These are phyloP conservation scores for Diaporthe sp. DNA, from an alignment of 2,329 filamentous ascomycete species.

Conservation along the genomic window DNA sequence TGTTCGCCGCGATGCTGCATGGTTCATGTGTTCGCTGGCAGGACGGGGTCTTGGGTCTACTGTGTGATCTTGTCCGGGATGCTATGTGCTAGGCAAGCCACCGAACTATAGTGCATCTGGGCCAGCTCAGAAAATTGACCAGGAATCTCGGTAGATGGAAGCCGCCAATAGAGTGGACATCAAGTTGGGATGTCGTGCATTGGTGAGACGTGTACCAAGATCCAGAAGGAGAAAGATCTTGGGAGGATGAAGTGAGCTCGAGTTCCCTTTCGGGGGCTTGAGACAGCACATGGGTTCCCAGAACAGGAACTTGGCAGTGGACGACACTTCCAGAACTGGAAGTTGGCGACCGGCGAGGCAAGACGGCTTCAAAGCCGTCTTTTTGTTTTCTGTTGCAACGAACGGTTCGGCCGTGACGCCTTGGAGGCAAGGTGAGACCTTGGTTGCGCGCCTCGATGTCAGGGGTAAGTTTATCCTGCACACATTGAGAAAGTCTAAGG, in stretches of 20 bases:
- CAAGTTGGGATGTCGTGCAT: conserved; percentile 20
- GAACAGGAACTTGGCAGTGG: conserved; percentile 11
- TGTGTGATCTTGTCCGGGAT: conserved; percentile 22
- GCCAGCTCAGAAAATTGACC: background rate
- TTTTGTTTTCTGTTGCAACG: background rate
- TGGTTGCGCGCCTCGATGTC: background rate
- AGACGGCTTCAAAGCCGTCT: background rate
- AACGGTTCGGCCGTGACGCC: conserved; percentile 10
- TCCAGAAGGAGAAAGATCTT: background rate
- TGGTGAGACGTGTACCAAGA: conserved; percentile 27
- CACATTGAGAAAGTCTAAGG: too few species aligned
- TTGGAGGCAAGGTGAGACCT: conserved; percentile 1
- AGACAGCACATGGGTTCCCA: conserved; percentile 19
- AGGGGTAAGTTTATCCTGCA: too few species aligned
- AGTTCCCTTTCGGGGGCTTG: background rate
- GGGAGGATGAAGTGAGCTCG: background rate
- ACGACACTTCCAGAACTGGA: conserved; percentile 7
- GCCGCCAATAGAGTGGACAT: background rate
- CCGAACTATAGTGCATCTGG: background rate
- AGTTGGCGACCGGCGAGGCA: background rate
- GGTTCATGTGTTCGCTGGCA: conserved; percentile 19
- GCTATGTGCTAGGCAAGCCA: background rate
- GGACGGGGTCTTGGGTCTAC: background rate
- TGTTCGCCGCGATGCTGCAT: conserved; percentile 14
- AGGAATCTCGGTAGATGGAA: conserved; percentile 14